Base-by-base conservation (phyloP, 2,329 filamentous ascomycete genomes). In the Cercospora citrullina region DNA sequence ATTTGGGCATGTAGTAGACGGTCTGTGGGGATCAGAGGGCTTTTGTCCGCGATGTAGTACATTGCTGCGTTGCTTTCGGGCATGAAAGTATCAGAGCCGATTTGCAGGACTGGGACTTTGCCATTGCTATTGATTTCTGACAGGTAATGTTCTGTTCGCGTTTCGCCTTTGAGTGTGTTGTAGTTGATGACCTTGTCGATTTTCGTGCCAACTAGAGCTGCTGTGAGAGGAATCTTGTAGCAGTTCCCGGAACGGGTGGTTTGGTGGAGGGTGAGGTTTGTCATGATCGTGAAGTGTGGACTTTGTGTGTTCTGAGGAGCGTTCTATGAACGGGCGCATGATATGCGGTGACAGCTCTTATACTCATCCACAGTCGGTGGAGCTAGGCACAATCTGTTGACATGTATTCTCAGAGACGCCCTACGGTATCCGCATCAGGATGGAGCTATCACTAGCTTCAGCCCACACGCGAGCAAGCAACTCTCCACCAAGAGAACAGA, bases 1-100 rank as follows among this genome's bases (percentile, higher is more conserved):
- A 71, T 68, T n/a, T 68, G 65, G 0, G 68, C 68, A 28, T 68
- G 65, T 12, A 69, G 28, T 1, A 68, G 55, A 1, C 65, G 63
- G 30, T 69, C 68, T 26, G 28, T 57, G 0, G 69, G 69, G 16
- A 71, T 64, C 3, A 69, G 57, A 33, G 48, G n/a, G 33, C 48
- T 64, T 42, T 58, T 64, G 18, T 45, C 51, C 12, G 68, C 69
- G n/a, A 71, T 26, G 63, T 71, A 69, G 60, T 69, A 66, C 18
- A 48, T 60, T 16, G 69, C 69, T 62, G 68, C 68, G 14, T 65
- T 65, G 60, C 69, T 71, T 60, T 71, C 69, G 7, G 68, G 65
- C 7, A 71, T 57, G 60, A 68, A 69, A 2, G 48, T 66, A 28
- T 63, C 28, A 10, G 26, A 1, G 16, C 69, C 65, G 51, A 71